Percentiles rank a stretch among this genome's conserved stretches.
Evolutionary conservation across 306 rosid genomes (phyloP).

Genomic region (Casuarina cunninghamiana): DNA sequence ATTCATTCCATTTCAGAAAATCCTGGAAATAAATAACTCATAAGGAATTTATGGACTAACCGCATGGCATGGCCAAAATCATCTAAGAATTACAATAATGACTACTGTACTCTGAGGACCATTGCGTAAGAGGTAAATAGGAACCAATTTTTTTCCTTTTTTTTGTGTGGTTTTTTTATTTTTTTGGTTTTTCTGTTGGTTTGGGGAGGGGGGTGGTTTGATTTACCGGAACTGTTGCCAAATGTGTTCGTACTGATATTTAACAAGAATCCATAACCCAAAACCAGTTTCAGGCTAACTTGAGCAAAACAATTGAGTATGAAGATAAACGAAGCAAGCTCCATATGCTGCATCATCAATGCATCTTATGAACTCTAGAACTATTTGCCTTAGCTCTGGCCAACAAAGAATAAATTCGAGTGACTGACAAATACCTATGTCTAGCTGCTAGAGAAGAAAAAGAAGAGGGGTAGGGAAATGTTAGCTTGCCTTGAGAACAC

Average conservation of each 20-base stretch:
- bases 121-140: background rate
- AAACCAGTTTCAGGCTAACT: background rate
- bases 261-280: constrained; percentile 1
- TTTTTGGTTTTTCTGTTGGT: background rate
- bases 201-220: background rate
- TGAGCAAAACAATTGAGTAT: background rate
- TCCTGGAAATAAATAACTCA: constrained; percentile 59
- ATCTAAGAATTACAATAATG: constrained; percentile 2
- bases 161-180: no score
- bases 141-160: background rate
- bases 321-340: background rate
- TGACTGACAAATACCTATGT: background rate
- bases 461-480: background rate
- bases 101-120: background rate
- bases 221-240: background rate
- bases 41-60: constrained; percentile 16
- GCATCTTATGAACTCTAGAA: background rate
- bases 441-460: background rate
- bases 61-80: constrained; percentile 3
- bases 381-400: background rate
- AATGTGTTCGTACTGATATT: background rate
- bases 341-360: background rate
- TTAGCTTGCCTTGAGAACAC: constrained; percentile 70
- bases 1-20: constrained; percentile 79
- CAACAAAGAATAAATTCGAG: background rate